Percentiles rank a stretch among this genome's conserved stretches.
Evolutionary conservation across 2,329 filamentous ascomycete species (phyloP).

Genomic region (Colletotrichum melonis): DNA sequence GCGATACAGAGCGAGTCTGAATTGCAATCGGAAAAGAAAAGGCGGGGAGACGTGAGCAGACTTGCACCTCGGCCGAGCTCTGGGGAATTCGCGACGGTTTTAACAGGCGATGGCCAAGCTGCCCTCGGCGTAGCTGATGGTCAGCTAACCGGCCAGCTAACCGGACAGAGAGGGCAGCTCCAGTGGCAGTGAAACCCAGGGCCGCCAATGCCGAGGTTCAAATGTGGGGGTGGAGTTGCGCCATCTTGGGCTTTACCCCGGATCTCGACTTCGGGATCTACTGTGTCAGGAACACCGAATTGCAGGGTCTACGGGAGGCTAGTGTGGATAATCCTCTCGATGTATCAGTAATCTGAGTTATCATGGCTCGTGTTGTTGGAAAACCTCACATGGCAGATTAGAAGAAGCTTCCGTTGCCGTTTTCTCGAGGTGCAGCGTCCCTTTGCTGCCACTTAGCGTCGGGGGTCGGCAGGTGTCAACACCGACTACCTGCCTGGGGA

Average conservation of each 20-base stretch:
- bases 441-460: not conserved
- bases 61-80: constrained; percentile 29
- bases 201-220: constrained; percentile 36
- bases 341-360: constrained; percentile 3
- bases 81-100: constrained; percentile 27
- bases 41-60: not conserved
- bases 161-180: constrained; percentile 16
- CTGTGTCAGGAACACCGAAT: not conserved
- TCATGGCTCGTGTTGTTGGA: not conserved
- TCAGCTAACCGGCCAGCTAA: constrained; percentile 20
- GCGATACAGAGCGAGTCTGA: not conserved
- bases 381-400: not conserved
- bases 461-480: not conserved
- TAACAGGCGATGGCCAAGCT: constrained; percentile 20
- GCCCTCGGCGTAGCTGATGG: constrained; percentile 31
- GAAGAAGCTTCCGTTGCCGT: not conserved
- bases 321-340: not conserved
- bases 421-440: not conserved
- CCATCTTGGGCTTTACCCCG: constrained; percentile 20
- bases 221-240: constrained; percentile 32
- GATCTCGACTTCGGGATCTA: constrained; percentile 31
- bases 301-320: not conserved
- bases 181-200: constrained; percentile 22
- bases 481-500: not conserved
- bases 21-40: constrained; percentile 7